A percentile compares a stretch with the other conserved stretches of the same genome.
phyloP scores from a whole-genome alignment of 331 rosid genomes.

The Telfairia occidentalis region DNA sequence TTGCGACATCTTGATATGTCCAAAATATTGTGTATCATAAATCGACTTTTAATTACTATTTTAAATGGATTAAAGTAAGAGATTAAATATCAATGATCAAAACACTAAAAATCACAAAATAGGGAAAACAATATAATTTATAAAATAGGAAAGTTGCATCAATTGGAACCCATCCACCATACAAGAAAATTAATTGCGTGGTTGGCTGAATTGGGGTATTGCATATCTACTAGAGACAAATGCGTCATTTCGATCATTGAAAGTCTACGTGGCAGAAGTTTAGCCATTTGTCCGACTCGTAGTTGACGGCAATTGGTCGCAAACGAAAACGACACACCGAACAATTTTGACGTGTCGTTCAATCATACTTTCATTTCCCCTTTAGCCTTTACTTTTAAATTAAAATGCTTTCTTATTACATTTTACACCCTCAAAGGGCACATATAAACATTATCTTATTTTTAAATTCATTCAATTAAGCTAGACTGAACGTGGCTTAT shows the following conservation, averaged over 20 bases:
- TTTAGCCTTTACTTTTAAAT: no score
- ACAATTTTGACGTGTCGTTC: background rate
- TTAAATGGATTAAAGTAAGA: no score
- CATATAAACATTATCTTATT: background rate
- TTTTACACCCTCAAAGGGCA: background rate
- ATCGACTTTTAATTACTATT: no score
- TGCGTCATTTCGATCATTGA: background rate
- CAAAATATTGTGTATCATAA: no score
- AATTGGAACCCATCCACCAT: background rate
- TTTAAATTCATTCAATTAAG: background rate
- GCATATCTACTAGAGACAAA: background rate
- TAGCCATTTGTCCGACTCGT: background rate
- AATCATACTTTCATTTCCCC: background rate
- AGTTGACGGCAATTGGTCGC: background rate
- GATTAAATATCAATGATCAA: no score
- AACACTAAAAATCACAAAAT: no score
- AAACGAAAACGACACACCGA: background rate
- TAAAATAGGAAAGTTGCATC: background rate
- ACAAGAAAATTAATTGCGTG: no score
- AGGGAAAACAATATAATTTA: no score
- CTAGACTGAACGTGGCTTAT: no score
- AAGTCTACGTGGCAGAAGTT: background rate
- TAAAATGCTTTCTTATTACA: no score
- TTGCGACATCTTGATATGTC: no score
- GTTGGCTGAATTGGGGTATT: background rate